phyloP scores from a whole-genome alignment of 2,329 filamentous ascomycete genomes.

The Ilyonectria mors-panacis region DNA sequence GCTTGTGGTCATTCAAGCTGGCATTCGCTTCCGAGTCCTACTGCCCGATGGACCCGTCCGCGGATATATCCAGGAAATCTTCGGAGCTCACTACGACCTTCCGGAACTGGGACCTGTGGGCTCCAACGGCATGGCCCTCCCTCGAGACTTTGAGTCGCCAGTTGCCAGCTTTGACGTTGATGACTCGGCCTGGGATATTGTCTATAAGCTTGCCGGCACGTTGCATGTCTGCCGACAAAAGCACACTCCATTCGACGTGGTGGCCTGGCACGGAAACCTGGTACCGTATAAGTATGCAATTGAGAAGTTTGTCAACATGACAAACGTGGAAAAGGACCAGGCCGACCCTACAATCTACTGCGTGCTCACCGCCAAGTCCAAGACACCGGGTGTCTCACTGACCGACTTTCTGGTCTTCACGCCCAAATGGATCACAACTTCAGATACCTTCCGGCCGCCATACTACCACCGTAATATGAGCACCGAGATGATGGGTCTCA shows the following conservation, averaged over 20 bases:
- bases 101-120: constrained; percentile 81
- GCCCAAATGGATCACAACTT: constrained; percentile 74
- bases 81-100: constrained; percentile 78
- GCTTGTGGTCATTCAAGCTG: constrained; percentile 75
- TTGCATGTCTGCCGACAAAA: constrained; percentile 72
- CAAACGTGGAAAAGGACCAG: constrained; percentile 64
- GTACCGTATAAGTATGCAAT: constrained; percentile 77
- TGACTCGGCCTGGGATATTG: constrained; percentile 64
- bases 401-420: constrained; percentile 79
- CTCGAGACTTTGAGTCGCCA: constrained; percentile 81
- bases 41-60: constrained; percentile 72
- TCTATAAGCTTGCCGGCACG: constrained; percentile 73
- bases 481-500: constrained; percentile 69
- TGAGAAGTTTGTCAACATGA: constrained; percentile 72
- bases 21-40: constrained; percentile 74
- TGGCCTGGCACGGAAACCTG: constrained; percentile 79
- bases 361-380: constrained; percentile 72
- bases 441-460: constrained; percentile 74
- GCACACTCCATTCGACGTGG: constrained; percentile 79
- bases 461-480: constrained; percentile 76
- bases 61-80: constrained; percentile 82
- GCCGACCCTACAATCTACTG: constrained; percentile 77
- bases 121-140: constrained; percentile 78
- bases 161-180: constrained; percentile 73
- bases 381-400: constrained; percentile 66